A percentile compares a stretch with the other conserved stretches of the same genome.
Conservation (phyloP, 805 yeast genomes). For the Lipomyces orientalis region DNA sequence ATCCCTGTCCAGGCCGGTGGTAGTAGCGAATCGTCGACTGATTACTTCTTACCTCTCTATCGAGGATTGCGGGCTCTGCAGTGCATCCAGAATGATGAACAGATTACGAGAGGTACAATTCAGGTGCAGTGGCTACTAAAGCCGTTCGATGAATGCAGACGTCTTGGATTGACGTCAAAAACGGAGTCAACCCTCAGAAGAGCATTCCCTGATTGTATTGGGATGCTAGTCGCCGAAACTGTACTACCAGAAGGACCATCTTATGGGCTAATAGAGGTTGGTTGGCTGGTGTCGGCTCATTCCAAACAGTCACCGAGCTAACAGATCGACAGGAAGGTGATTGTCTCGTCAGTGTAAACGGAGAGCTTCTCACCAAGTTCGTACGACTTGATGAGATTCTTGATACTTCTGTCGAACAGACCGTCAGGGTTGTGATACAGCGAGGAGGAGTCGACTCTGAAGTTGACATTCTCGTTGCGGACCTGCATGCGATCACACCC, state of each 20-base stretch:
- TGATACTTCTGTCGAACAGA: conserved; percentile 70
- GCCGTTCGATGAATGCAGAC: conserved; percentile 88
- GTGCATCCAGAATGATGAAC: conserved; percentile 64
- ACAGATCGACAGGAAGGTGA: conserved; percentile 68
- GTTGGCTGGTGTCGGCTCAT: background rate
- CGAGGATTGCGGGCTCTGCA: conserved; percentile 80
- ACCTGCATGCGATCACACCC: conserved; percentile 84
- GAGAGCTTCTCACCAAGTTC: conserved; percentile 66
- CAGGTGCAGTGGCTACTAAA: conserved; percentile 85
- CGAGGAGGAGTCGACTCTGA: conserved; percentile 70
- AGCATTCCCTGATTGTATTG: conserved; percentile 73
- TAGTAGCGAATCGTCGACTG: conserved; percentile 86
- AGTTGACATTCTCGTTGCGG: conserved; percentile 64
- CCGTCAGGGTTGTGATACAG: conserved; percentile 63
- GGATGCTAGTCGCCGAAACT: conserved; percentile 81
- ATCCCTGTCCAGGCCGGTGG: conserved; percentile 80
- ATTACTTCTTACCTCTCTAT: conserved; percentile 85
- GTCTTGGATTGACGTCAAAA: conserved; percentile 79
- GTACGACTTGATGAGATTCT: conserved; percentile 81
- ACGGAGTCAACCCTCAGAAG: conserved; percentile 74
- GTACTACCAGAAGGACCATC: conserved; percentile 88
- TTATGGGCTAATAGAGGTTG: conserved; percentile 58
- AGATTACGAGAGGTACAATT: conserved; percentile 86
- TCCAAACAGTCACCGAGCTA: background rate
- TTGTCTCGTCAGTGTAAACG: conserved; percentile 75